Conservation (phyloP, 169 alveolate genomes). For the Amoebophrya sp. region DNA sequence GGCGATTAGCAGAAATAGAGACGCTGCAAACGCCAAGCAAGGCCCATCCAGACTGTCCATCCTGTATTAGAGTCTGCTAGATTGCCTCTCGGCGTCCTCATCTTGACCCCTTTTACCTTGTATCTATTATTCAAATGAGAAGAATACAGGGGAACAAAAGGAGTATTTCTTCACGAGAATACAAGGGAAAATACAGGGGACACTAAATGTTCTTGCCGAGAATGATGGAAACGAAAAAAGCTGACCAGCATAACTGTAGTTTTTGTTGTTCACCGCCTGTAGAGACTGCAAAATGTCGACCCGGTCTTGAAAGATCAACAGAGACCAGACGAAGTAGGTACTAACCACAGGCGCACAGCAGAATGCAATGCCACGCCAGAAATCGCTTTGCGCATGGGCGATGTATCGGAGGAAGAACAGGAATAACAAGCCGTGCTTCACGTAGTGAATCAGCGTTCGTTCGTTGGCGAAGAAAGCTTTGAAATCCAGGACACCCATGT, state of each 20-base stretch:
- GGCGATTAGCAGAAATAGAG: no score
- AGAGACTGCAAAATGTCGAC: not conserved
- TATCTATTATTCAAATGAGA: no score
- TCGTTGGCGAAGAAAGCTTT: not conserved
- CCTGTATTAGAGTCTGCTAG: no score
- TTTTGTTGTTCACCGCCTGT: not conserved
- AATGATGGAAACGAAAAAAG: no score
- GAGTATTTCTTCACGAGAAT: no score
- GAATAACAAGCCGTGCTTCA: not conserved
- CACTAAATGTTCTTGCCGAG: no score
- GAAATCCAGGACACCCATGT: not conserved
- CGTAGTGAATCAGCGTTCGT: not conserved
- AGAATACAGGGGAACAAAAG: no score
- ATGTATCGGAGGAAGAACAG: not conserved
- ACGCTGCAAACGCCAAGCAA: no score
- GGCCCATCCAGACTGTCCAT: no score
- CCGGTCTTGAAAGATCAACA: not conserved
- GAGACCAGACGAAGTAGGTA: constrained; percentile 5
- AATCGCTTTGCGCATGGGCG: not conserved
- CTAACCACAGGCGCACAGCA: not conserved
- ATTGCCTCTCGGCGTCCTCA: no score
- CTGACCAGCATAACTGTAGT: not conserved
- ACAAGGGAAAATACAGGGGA: no score
- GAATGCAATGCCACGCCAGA: not conserved
- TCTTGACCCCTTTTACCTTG: no score